Conservation (phyloP, 1,284 basidiomycete genomes). For the Rhodotorula sp. region DNA sequence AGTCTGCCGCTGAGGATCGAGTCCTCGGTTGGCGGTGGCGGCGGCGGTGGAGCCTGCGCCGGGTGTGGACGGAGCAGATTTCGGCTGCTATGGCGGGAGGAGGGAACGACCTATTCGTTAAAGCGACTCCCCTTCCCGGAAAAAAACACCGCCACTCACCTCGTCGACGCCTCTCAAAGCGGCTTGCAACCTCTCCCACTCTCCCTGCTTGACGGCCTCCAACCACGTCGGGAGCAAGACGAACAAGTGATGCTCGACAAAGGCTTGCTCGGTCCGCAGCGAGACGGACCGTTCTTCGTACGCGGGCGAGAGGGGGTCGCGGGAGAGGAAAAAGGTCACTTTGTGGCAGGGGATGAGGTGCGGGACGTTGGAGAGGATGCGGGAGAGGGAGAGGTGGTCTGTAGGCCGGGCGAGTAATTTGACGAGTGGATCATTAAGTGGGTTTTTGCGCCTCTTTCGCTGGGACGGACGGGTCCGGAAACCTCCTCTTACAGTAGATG, state of each 20-base stretch:
- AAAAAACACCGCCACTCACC: background rate
- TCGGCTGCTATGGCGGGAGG: too few relatives aligned
- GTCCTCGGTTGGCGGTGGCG: background rate
- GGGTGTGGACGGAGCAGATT: too few relatives aligned
- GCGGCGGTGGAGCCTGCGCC: background rate
- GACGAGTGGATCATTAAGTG: background rate
- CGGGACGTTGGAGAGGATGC: slow-evolving; percentile 18
- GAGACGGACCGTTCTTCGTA: slow-evolving; percentile 17
- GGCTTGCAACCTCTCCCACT: slow-evolving; percentile 14
- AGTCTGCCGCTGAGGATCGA: background rate
- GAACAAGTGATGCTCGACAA: slow-evolving; percentile 33
- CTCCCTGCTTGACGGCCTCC: slow-evolving; percentile 5
- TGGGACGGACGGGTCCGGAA: background rate
- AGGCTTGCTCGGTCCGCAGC: slow-evolving; percentile 19
- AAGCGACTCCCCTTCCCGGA: too few relatives aligned
- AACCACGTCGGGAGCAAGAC: slow-evolving; percentile 26
- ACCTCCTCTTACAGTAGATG: slow-evolving; percentile 8
- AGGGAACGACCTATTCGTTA: too few relatives aligned
- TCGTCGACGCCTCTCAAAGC: background rate
- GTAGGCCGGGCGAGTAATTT: background rate
- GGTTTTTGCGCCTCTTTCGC: too few relatives aligned
- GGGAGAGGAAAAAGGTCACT: slow-evolving; percentile 26
- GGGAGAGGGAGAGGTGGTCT: slow-evolving; percentile 28
- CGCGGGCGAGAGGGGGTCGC: slow-evolving; percentile 13
- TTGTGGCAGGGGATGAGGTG: slow-evolving; percentile 25